A percentile compares a stretch with the other conserved stretches of the same genome.
Evolutionary conservation across 78 protist genomes (phyloP).

Genomic region (Emiliania huxleyi): DNA sequence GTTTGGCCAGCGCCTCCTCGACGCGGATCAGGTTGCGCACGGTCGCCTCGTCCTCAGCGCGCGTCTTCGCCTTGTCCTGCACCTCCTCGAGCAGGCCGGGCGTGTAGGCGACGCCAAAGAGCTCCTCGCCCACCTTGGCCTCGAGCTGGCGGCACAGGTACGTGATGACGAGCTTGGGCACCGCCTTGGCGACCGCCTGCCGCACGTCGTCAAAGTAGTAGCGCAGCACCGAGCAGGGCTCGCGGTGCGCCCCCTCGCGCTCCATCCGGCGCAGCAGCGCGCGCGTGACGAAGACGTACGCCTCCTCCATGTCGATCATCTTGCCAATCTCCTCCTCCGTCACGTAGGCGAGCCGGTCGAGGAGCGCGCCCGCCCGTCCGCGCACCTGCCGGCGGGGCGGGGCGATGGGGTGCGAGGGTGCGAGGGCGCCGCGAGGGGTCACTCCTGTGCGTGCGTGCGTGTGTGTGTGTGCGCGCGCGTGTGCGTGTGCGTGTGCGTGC

Average conservation of each 20-base stretch:
- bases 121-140: neutral
- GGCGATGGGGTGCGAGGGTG: too few relatives aligned
- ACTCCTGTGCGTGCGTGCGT: too few relatives aligned
- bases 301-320: neutral
- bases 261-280: neutral
- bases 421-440: too few relatives aligned
- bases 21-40: neutral
- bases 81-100: neutral
- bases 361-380: neutral
- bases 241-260: neutral
- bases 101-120: neutral
- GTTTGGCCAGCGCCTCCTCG: neutral
- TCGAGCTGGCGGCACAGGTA: neutral
- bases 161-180: neutral
- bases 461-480: too few relatives aligned
- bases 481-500: too few relatives aligned
- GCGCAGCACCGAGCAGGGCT: neutral
- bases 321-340: neutral
- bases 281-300: neutral
- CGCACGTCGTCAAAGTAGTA: neutral
- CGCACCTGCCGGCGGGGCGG: too few relatives aligned
- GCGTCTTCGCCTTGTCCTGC: neutral
- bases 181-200: neutral
- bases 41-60: neutral
- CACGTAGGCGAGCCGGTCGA: neutral